Percentiles rank a stretch among this genome's conserved stretches.
Evolutionary conservation across 2,329 filamentous ascomycete species (phyloP).

Genomic region (Aspergillus sojae): DNA sequence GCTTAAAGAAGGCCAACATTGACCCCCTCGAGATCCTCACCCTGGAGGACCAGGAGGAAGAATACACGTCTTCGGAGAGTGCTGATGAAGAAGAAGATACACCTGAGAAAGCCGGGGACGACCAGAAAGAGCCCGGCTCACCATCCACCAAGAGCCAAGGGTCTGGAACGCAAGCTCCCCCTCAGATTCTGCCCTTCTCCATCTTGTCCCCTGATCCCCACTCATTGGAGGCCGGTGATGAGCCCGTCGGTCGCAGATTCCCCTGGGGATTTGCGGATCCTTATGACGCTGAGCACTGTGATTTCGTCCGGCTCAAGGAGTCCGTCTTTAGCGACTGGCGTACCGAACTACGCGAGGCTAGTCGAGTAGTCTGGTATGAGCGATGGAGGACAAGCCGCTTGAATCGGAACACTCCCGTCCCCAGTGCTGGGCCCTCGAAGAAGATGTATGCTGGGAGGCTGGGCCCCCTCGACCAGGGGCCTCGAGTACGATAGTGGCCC

Average conservation of each 20-base stretch:
- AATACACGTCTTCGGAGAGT: constrained; percentile 54
- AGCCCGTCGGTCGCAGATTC: constrained; percentile 77
- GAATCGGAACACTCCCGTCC: constrained; percentile 33
- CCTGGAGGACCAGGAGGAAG: constrained; percentile 73
- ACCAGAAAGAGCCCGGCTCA: constrained; percentile 23
- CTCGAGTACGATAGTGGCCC: not conserved
- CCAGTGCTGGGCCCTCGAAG: constrained; percentile 24
- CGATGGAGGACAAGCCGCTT: constrained; percentile 74
- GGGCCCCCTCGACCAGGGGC: constrained; percentile 24
- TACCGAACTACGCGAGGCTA: constrained; percentile 83
- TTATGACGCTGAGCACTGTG: constrained; percentile 87
- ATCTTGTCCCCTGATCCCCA: constrained; percentile 94
- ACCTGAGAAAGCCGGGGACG: constrained; percentile 32
- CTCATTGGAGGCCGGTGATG: constrained; percentile 55
- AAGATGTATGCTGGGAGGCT: constrained; percentile 31
- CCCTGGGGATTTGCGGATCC: constrained; percentile 97
- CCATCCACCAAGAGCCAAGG: constrained; percentile 36
- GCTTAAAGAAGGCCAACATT: constrained; percentile 79
- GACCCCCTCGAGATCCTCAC: constrained; percentile 87
- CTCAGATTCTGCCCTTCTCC: constrained; percentile 80
- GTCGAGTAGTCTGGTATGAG: constrained; percentile 92
- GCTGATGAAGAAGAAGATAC: constrained; percentile 49
- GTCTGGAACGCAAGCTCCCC: constrained; percentile 38
- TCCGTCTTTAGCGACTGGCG: constrained; percentile 94
- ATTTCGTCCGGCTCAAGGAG: constrained; percentile 88